A percentile compares a stretch with the other conserved stretches of the same genome.
phyloP scores from a whole-genome alignment of 2,329 filamentous ascomycete genomes.

The Monilinia fructigena region DNA sequence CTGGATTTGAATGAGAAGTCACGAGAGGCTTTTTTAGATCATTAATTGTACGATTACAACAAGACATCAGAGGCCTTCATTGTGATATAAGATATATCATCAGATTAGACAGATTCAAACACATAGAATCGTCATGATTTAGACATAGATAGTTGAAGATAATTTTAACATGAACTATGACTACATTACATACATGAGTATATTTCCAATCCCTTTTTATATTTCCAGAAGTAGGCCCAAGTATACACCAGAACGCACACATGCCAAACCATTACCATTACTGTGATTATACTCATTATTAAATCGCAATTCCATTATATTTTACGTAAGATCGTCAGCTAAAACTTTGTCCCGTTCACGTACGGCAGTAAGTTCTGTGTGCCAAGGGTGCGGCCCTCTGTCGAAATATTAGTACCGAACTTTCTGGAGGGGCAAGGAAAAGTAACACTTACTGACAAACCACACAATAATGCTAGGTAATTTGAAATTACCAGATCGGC shows the following conservation, averaged over 20 bases:
- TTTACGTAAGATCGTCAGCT: neutral
- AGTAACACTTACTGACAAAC: conserved; percentile 32
- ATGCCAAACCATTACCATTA: neutral
- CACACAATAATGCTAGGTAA: conserved; percentile 35
- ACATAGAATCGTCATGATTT: neutral
- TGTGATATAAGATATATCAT: neutral
- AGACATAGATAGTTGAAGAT: neutral
- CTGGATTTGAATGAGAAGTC: neutral
- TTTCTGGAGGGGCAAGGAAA: neutral
- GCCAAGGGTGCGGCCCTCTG: conserved; percentile 18
- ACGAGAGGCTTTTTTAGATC: neutral
- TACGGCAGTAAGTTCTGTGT: conserved; percentile 8
- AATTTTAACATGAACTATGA: neutral
- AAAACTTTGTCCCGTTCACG: conserved; percentile 18
- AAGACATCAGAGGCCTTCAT: neutral
- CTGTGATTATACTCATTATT: neutral
- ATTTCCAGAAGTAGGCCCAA: neutral
- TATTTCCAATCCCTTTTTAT: neutral
- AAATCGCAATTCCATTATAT: conserved; percentile 1
- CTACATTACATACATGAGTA: neutral
- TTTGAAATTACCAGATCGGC: conserved; percentile 31
- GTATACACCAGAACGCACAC: neutral
- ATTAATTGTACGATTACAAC: neutral
- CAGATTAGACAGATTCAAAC: neutral
- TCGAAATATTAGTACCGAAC: neutral